Evolutionary conservation across 108 stramenopile genomes (phyloP).

Genomic region (Stephanodiscus triporus): DNA sequence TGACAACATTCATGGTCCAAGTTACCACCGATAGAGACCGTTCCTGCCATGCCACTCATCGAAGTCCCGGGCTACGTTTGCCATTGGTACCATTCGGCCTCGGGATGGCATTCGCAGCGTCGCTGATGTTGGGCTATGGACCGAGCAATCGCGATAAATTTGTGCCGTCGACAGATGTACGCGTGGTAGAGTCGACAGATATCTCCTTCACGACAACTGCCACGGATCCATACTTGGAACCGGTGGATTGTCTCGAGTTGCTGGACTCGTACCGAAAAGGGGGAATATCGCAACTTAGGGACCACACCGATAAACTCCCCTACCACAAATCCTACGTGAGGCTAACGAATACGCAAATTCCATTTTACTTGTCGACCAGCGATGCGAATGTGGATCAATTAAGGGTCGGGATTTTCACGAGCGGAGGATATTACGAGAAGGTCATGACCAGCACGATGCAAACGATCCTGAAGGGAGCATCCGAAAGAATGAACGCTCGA

Average conservation of each 20-base stretch:
- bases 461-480: conserved; percentile 9
- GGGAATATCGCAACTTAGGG: conserved; percentile 23
- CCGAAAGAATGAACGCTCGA: not conserved
- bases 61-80: too few species aligned
- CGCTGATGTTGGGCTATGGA: too few species aligned
- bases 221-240: conserved; percentile 11
- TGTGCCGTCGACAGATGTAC: not conserved
- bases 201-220: not conserved
- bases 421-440: conserved; percentile 60
- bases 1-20: too few species aligned
- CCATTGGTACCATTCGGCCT: too few species aligned
- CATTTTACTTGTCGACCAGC: conserved; percentile 41
- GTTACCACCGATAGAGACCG: too few species aligned
- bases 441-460: conserved; percentile 35
- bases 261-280: conserved; percentile 14
- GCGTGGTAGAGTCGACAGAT: not conserved
- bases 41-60: too few species aligned
- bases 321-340: conserved; percentile 33
- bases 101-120: too few species aligned
- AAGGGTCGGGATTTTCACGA: conserved; percentile 41
- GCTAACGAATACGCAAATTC: conserved; percentile 13
- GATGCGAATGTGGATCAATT: conserved; percentile 31
- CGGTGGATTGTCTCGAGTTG: conserved; percentile 13
- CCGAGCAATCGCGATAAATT: too few species aligned
- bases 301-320: conserved; percentile 12